Evolutionary conservation across 768 basidiomycete species (phyloP).

Genomic region (Tricholomella constricta): DNA sequence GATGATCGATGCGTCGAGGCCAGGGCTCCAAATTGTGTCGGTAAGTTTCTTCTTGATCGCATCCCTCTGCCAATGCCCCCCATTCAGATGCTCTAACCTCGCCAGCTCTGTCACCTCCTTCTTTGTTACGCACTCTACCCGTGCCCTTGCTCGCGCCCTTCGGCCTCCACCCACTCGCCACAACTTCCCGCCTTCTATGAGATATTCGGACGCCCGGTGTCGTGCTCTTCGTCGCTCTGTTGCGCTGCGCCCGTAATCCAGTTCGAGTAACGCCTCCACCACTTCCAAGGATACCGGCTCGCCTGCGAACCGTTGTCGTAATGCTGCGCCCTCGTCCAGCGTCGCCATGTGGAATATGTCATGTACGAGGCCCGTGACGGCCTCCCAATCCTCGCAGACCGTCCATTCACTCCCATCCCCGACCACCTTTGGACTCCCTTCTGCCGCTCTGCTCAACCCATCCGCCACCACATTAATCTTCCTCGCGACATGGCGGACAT

Average conservation of each 20-base stretch:
- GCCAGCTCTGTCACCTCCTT: conserved; percentile 12
- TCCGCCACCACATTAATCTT: conserved; percentile 33
- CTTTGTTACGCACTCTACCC: conserved; percentile 29
- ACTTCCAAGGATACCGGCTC: background rate
- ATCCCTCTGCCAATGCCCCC: conserved; percentile 38
- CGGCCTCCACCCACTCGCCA: conserved; percentile 25
- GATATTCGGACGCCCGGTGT: conserved; percentile 26
- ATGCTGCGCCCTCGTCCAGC: conserved; percentile 26
- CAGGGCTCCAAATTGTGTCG: conserved; percentile 28
- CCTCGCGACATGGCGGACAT: conserved; percentile 27
- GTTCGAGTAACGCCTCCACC: conserved; percentile 7
- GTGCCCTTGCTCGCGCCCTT: conserved; percentile 14
- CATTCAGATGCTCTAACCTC: conserved; percentile 17
- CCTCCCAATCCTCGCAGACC: too few relatives aligned
- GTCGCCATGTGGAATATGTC: too few relatives aligned
- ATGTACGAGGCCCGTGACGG: too few relatives aligned
- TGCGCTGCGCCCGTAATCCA: conserved; percentile 13
- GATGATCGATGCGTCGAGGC: conserved; percentile 26
- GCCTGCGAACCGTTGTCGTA: conserved; percentile 17
- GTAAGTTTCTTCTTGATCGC: conserved; percentile 29
- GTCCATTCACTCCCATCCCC: too few relatives aligned
- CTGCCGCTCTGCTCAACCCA: conserved; percentile 26
- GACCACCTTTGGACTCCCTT: conserved; percentile 8
- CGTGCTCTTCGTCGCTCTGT: conserved; percentile 17
- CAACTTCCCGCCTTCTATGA: conserved; percentile 8